These are phyloP conservation scores for Casuarina equisetifolia DNA, from an alignment of 306 rosid genomes.

Conservation along the genomic window DNA sequence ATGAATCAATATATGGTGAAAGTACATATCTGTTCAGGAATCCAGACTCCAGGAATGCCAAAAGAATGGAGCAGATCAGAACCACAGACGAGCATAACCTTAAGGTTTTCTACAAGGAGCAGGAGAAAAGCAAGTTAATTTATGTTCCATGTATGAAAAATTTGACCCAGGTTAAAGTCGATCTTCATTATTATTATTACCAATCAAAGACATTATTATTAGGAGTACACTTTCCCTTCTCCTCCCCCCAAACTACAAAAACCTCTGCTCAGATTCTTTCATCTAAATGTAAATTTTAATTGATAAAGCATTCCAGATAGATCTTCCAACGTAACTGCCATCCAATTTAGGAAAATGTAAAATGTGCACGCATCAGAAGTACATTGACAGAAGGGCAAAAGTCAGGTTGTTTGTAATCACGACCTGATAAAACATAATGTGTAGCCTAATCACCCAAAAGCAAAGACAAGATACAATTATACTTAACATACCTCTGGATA, in stretches of 20 bases:
- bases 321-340: background rate
- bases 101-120: conserved; percentile 62
- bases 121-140: conserved; percentile 24
- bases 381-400: background rate
- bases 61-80: conserved; percentile 90
- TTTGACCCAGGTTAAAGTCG: background rate
- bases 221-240: background rate
- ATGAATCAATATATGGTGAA: background rate
- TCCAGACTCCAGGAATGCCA: conserved; percentile 74
- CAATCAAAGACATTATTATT: background rate
- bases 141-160: background rate
- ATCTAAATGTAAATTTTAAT: background rate
- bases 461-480: conserved; percentile 1
- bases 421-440: too few relatives aligned
- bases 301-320: background rate
- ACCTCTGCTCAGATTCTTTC: background rate
- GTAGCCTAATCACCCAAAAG: conserved; percentile 7
- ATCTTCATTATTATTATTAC: background rate
- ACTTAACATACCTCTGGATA: conserved; percentile 58
- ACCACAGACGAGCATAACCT: conserved; percentile 88
- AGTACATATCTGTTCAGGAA: conserved; percentile 61
- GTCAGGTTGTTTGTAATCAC: background rate
- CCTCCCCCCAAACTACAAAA: background rate
- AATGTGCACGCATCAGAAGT: background rate
- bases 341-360: background rate